These are phyloP conservation scores for Combretum micranthum DNA, from an alignment of 345 rosid species.

Conservation along the genomic window DNA sequence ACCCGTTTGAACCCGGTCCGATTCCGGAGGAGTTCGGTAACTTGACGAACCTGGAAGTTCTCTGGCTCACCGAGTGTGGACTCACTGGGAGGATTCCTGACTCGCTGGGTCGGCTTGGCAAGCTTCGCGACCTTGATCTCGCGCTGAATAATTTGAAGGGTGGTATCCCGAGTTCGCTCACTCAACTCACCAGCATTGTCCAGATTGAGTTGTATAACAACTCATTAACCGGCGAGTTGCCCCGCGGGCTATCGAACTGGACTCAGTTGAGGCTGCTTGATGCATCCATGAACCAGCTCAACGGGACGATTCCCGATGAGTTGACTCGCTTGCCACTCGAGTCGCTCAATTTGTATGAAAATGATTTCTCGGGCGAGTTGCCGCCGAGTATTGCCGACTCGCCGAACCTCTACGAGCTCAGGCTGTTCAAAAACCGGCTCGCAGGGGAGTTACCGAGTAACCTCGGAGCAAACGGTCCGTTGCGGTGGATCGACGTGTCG, in stretches of 20 bases:
- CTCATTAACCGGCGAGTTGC: slow-evolving; percentile 73
- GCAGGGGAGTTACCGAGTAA: slow-evolving; percentile 53
- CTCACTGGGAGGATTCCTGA: slow-evolving; percentile 80
- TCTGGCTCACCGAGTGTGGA: slow-evolving; percentile 90
- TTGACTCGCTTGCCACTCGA: slow-evolving; percentile 62
- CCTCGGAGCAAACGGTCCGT: slow-evolving; percentile 71
- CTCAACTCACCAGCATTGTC: slow-evolving; percentile 49
- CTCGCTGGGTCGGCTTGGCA: slow-evolving; percentile 62
- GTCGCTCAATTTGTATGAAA: slow-evolving; percentile 86
- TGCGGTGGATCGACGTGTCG: slow-evolving; percentile 75
- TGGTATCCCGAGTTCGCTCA: slow-evolving; percentile 52
- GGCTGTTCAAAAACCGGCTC: slow-evolving; percentile 60
- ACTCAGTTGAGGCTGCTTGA: slow-evolving; percentile 62
- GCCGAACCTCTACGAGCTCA: slow-evolving; percentile 70
- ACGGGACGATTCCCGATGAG: slow-evolving; percentile 67
- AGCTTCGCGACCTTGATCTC: slow-evolving; percentile 75
- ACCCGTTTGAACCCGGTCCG: slow-evolving; percentile 63
- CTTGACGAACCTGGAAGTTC: slow-evolving; percentile 62
- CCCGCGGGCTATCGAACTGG: slow-evolving; percentile 60
- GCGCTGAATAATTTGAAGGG: slow-evolving; percentile 66
- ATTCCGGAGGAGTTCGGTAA: slow-evolving; percentile 89
- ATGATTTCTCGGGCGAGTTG: slow-evolving; percentile 52
- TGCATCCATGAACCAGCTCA: slow-evolving; percentile 79
- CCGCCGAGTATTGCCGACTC: slow-evolving; percentile 66
- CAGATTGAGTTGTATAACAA: slow-evolving; percentile 98